Percentiles rank a stretch among this genome's conserved stretches.
phyloP scores from a whole-genome alignment of 1,139 yeast genomes.

The Trichomonascaceae sp. region DNA sequence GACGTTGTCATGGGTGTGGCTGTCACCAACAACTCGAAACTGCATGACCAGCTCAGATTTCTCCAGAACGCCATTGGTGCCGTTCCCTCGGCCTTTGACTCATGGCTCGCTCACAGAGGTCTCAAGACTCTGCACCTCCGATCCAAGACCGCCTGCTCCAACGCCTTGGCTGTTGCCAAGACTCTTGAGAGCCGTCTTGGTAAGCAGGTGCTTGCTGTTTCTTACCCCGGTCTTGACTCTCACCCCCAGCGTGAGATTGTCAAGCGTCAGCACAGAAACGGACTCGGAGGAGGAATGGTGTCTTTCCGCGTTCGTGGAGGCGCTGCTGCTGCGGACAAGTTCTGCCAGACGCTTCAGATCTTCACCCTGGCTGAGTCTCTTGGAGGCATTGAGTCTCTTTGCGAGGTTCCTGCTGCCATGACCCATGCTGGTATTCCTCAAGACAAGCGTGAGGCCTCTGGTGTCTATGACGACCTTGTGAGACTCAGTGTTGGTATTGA shows the following conservation, averaged over 20 bases:
- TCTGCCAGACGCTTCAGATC: constrained; percentile 60
- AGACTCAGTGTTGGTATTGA: constrained; percentile 84
- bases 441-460: constrained; percentile 66
- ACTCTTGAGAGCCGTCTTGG: constrained; percentile 34
- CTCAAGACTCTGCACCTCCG: constrained; percentile 77
- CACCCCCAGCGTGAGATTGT: constrained; percentile 56
- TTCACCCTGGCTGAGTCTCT: constrained; percentile 83
- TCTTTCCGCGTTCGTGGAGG: constrained; percentile 81
- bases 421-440: constrained; percentile 87
- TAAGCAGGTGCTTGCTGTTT: constrained; percentile 46
- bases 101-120: constrained; percentile 91
- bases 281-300: constrained; percentile 86
- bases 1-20: constrained; percentile 84
- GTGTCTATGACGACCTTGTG: constrained; percentile 71
- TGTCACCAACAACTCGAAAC: constrained; percentile 49
- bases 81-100: constrained; percentile 79
- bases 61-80: constrained; percentile 85
- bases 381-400: constrained; percentile 79
- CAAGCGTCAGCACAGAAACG: constrained; percentile 65
- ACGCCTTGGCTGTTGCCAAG: constrained; percentile 64
- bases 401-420: constrained; percentile 87
- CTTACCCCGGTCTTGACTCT: constrained; percentile 69
- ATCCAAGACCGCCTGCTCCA: constrained; percentile 52
- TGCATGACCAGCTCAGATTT: constrained; percentile 57
- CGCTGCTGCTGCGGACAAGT: constrained; percentile 58